Base-by-base conservation (phyloP, 2,329 filamentous ascomycete species). In the Aspergillus sp. region DNA sequence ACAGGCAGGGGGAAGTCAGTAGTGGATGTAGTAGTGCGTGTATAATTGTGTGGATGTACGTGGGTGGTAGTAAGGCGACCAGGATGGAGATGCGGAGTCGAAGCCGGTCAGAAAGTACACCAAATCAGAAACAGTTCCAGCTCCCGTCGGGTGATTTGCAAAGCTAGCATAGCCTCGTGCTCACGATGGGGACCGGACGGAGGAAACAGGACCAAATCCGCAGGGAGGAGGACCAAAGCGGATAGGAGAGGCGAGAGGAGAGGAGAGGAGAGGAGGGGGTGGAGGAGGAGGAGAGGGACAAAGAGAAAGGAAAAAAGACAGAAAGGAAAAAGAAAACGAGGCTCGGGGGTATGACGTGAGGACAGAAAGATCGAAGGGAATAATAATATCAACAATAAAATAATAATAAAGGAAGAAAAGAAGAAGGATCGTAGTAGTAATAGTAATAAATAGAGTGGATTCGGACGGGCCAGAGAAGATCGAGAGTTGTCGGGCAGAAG, bases 81-180 rank as follows among this genome's bases (percentile, higher is more conserved):
- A 54, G 53, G 56, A 55, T 52, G 49, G 37, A 53, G 46, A 55
- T 54, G 53, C 54, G 52, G 47, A 58, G 55, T 53, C 40, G 19
- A 53, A 52, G 47, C 19, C 43, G 42, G 53, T 47, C 47, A 49
- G 45, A 50, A 40, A 45, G 43, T 45, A 48, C 51, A 49, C 47
- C 53, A 51, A 58, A 54, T 59, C 53, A 59, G 48, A 54, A 49
- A 45, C 42, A 49, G 42, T 48, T 48, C 48, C 51, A 54, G 54
- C 43, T 54, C 42, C 56, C 49, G 58, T 53, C 58, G 58, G 57
- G 56, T 59, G 57, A 61, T 61, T 48, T 56, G 53, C 58, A 55
- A 54, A 52, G 51, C 58, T 58, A 60, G 55, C 57, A 60, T 59
- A 60, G 54, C 57, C 57, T 59, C 55, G 54, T 57, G 54, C 52